phyloP scores from a whole-genome alignment of 2,329 filamentous ascomycete species.

The Botrytis sinoallii region DNA sequence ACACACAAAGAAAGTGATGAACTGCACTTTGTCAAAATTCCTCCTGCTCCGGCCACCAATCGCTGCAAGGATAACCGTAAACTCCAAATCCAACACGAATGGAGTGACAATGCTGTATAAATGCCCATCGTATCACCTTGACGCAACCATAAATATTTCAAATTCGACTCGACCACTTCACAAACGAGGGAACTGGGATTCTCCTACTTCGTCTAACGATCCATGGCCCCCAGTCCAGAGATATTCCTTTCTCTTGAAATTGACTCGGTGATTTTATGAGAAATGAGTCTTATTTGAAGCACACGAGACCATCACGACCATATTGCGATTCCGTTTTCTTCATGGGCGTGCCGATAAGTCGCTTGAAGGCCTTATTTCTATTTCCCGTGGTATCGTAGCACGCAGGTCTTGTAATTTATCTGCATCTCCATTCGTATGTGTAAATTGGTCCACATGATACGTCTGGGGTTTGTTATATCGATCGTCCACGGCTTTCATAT shows the following conservation, averaged over 20 bases:
- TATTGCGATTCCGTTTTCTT: neutral
- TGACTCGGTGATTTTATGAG: neutral
- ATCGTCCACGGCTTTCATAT: conserved; percentile 6
- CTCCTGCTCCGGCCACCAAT: neutral
- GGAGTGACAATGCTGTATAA: conserved; percentile 8
- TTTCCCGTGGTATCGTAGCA: neutral
- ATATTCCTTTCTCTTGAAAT: neutral
- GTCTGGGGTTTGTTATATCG: neutral
- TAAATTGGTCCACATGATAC: neutral
- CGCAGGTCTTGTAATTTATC: neutral
- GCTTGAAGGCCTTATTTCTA: neutral
- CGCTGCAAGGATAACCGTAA: neutral
- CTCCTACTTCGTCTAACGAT: neutral
- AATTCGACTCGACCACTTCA: neutral
- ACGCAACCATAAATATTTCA: neutral
- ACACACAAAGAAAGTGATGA: neutral
- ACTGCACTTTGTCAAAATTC: neutral
- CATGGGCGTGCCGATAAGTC: neutral
- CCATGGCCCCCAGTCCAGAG: neutral
- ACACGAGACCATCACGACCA: neutral
- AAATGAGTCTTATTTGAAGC: too few relatives aligned
- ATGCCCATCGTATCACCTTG: neutral
- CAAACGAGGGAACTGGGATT: neutral
- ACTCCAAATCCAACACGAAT: neutral
- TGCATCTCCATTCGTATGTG: neutral